A percentile compares a stretch with the other conserved stretches of the same genome.
Conservation (phyloP, 2,329 filamentous ascomycete genomes). For the Plectosphaerella sp. region DNA sequence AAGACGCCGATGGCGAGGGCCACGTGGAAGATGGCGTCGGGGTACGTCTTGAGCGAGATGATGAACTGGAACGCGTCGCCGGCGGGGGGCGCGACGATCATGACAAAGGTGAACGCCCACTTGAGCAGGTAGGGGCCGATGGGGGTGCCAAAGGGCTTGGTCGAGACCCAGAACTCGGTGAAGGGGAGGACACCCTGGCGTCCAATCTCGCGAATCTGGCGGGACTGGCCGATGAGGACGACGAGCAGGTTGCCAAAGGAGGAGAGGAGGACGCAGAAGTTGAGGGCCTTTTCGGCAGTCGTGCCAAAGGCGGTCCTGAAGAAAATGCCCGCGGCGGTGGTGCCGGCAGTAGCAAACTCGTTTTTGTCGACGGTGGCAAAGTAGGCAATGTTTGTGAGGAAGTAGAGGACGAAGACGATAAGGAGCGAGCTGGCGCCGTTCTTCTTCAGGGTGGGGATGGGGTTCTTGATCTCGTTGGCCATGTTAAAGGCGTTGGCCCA, state of each 20-base stretch:
- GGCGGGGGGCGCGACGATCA: constrained; percentile 56
- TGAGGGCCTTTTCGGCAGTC: constrained; percentile 46
- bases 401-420: constrained; percentile 49
- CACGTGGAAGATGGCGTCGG: constrained; percentile 52
- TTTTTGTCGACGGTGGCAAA: constrained; percentile 52
- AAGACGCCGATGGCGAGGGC: constrained; percentile 53
- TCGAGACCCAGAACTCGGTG: constrained; percentile 58
- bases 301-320: constrained; percentile 54
- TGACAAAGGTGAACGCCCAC: constrained; percentile 52
- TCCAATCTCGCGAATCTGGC: constrained; percentile 57
- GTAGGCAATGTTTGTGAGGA: constrained; percentile 55
- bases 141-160: constrained; percentile 59
- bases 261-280: constrained; percentile 52
- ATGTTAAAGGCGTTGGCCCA: constrained; percentile 59
- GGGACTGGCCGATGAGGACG: constrained; percentile 48
- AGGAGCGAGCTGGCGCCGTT: constrained; percentile 45
- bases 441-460: constrained; percentile 48
- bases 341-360: constrained; percentile 45
- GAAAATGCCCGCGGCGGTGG: constrained; percentile 53
- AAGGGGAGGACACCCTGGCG: constrained; percentile 58
- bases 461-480: constrained; percentile 58
- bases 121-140: constrained; percentile 54
- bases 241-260: constrained; percentile 56
- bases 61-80: constrained; percentile 52
- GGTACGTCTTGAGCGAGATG: constrained; percentile 47